Percentiles rank a stretch among this genome's conserved stretches.
These are phyloP conservation scores for Theobroma cacao DNA, from an alignment of 345 rosid species.

Conservation along the genomic window DNA sequence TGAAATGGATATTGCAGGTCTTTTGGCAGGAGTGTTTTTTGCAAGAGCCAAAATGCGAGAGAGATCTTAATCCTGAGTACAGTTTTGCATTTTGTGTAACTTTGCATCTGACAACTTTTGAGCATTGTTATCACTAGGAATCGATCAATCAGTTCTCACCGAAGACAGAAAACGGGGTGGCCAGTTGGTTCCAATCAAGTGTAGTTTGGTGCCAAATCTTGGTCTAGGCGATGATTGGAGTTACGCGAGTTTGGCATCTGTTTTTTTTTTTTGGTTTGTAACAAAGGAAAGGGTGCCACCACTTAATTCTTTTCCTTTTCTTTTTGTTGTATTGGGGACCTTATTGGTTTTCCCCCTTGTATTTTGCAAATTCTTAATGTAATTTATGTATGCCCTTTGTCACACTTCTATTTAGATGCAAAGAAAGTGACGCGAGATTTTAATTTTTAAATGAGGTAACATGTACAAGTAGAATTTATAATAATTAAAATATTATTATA, in stretches of 20 bases:
- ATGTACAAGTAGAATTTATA: no score
- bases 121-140: background rate
- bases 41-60: conserved; percentile 90
- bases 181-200: background rate
- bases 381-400: background rate
- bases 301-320: no score
- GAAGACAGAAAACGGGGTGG: background rate
- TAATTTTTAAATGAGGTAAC: no score
- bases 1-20: conserved; percentile 45
- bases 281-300: background rate
- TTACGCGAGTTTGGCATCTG: background rate
- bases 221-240: background rate
- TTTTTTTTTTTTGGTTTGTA: background rate
- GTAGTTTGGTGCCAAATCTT: background rate
- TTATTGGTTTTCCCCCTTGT: background rate
- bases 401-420: background rate
- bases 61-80: conserved; percentile 38
- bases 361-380: background rate
- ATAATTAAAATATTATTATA: no score
- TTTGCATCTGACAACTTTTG: background rate
- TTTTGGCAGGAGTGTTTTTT: conserved; percentile 83
- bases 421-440: background rate
- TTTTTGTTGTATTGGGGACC: background rate
- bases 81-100: background rate
- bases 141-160: background rate